Evolutionary conservation across 208 protist genomes (phyloP).

Genomic region (Entamoeba dispar): DNA sequence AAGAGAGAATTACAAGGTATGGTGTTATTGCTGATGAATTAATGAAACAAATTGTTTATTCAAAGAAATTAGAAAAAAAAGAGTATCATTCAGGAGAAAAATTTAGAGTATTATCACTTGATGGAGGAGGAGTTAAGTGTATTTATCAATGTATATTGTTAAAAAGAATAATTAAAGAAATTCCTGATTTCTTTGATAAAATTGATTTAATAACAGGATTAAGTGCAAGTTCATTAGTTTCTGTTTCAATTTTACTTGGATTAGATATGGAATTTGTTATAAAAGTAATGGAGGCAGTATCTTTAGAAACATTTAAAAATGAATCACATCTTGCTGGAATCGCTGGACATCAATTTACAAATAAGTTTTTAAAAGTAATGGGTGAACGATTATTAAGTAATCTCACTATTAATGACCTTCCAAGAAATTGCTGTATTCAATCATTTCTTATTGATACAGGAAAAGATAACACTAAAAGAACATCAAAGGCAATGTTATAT

Average conservation of each 20-base stretch:
- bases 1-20: background rate
- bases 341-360: background rate
- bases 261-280: background rate
- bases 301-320: background rate
- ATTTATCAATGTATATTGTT: background rate
- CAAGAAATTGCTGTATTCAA: background rate
- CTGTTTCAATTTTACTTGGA: background rate
- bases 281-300: background rate
- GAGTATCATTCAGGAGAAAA: background rate
- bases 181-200: background rate
- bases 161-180: background rate
- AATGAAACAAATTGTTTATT: background rate
- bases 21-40: background rate
- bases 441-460: background rate
- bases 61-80: background rate
- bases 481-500: background rate
- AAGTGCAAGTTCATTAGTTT: background rate
- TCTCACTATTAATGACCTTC: background rate
- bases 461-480: background rate
- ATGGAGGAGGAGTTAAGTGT: background rate
- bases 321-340: background rate
- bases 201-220: background rate
- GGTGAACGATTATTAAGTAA: background rate
- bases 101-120: background rate
- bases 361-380: background rate